These are phyloP conservation scores for Rhodotorula taiwanensis DNA, from an alignment of 768 basidiomycete species.

Conservation along the genomic window DNA sequence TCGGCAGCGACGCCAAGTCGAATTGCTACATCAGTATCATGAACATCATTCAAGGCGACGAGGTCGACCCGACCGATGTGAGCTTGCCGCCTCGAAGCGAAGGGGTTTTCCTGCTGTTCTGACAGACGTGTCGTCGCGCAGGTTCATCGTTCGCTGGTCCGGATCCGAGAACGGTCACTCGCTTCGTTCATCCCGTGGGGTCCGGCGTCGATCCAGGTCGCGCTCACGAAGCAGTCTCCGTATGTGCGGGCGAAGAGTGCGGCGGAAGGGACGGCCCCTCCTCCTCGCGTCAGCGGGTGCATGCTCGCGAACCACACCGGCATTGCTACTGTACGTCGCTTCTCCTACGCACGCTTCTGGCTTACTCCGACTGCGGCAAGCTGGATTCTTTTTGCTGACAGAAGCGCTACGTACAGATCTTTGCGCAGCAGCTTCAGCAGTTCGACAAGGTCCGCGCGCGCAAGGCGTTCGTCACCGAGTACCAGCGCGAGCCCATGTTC, in stretches of 20 bases:
- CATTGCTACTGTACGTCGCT: slow-evolving; percentile 59
- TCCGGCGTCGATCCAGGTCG: slow-evolving; percentile 95
- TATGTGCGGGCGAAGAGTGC: slow-evolving; percentile 51
- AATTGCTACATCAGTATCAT: slow-evolving; percentile 90
- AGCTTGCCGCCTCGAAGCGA: slow-evolving; percentile 33
- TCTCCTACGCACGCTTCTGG: slow-evolving; percentile 50
- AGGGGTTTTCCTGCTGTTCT: not conserved
- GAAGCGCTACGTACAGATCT: slow-evolving; percentile 57
- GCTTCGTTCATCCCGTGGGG: slow-evolving; percentile 99
- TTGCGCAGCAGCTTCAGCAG: slow-evolving; percentile 92
- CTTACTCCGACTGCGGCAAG: not conserved
- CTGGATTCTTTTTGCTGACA: not conserved
- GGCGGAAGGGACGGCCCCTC: not conserved
- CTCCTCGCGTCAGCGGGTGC: slow-evolving; percentile 26
- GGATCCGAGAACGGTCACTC: slow-evolving; percentile 90
- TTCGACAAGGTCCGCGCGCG: slow-evolving; percentile 78
- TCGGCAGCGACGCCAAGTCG: slow-evolving; percentile 63
- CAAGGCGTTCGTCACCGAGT: slow-evolving; percentile 93
- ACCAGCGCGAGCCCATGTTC: slow-evolving; percentile 95
- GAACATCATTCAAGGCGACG: slow-evolving; percentile 95
- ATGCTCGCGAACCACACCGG: slow-evolving; percentile 99
- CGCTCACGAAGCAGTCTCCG: slow-evolving; percentile 81
- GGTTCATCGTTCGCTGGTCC: slow-evolving; percentile 94
- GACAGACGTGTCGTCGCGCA: slow-evolving; percentile 42
- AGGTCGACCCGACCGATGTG: slow-evolving; percentile 92